Percentiles rank a stretch among this genome's conserved stretches.
These are phyloP conservation scores for Dothideomycetes sp. DNA, from an alignment of 2,329 filamentous ascomycete genomes.

Conservation along the genomic window DNA sequence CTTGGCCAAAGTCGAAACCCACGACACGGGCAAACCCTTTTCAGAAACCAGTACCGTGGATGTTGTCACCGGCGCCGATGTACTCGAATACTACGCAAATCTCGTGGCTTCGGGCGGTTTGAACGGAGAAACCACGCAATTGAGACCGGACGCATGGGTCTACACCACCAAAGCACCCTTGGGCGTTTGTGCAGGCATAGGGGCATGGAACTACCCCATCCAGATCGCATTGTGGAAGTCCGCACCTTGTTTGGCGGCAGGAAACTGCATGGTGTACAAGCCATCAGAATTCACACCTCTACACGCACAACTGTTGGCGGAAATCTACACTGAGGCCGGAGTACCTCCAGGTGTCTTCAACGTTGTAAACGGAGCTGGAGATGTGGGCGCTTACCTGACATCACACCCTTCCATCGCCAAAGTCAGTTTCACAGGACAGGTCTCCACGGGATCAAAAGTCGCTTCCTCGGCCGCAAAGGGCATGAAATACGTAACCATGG, in stretches of 20 bases:
- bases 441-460: slow-evolving; percentile 73
- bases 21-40: slow-evolving; percentile 79
- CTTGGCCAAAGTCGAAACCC: slow-evolving; percentile 68
- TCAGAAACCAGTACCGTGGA: slow-evolving; percentile 80
- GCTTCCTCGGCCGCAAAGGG: slow-evolving; percentile 63
- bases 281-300: slow-evolving; percentile 79
- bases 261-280: slow-evolving; percentile 88
- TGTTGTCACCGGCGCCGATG: slow-evolving; percentile 72
- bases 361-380: slow-evolving; percentile 70
- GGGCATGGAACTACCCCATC: slow-evolving; percentile 87
- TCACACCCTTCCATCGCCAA: slow-evolving; percentile 66
- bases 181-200: slow-evolving; percentile 78
- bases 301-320: slow-evolving; percentile 66
- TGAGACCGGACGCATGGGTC: slow-evolving; percentile 69
- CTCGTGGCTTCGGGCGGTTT: slow-evolving; percentile 67
- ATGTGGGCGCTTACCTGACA: slow-evolving; percentile 67
- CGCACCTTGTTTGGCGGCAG: slow-evolving; percentile 72
- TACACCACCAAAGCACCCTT: slow-evolving; percentile 75
- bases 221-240: slow-evolving; percentile 90
- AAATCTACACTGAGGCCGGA: slow-evolving; percentile 70
- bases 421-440: slow-evolving; percentile 84
- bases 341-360: slow-evolving; percentile 79
- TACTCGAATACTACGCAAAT: slow-evolving; percentile 79
- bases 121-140: slow-evolving; percentile 68
- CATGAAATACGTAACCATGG: slow-evolving; percentile 91